Evolutionary conservation across 2,329 filamentous ascomycete species (phyloP).

Genomic region (Rosellinia necatrix): DNA sequence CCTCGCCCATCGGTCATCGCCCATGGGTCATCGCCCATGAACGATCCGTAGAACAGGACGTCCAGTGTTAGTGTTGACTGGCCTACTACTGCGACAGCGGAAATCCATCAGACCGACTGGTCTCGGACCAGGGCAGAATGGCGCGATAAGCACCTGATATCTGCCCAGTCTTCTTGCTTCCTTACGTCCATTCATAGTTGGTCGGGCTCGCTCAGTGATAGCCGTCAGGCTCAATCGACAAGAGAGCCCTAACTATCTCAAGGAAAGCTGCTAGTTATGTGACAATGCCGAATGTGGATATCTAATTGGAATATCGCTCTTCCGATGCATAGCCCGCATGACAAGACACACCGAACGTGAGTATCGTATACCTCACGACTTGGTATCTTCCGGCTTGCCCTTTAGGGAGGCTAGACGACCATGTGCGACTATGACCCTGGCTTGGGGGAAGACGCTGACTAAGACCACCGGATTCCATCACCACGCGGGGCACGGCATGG

Average conservation of each 20-base stretch:
- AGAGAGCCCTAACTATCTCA: too few species aligned
- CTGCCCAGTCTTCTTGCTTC: conserved; percentile 14
- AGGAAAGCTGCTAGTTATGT: too few species aligned
- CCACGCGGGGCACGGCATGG: conserved; percentile 8
- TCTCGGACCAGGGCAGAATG: conserved; percentile 5
- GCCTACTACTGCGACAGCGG: not conserved
- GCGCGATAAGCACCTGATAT: conserved; percentile 24
- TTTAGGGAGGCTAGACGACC: conserved; percentile 12
- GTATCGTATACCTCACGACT: not conserved
- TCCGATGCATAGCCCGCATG: not conserved
- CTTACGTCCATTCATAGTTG: conserved; percentile 1
- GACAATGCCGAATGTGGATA: not conserved
- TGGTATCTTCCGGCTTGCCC: conserved; percentile 18
- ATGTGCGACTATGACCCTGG: conserved; percentile 9
- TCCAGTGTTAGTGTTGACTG: too few species aligned
- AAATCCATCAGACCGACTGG: not conserved
- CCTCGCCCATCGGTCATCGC: too few species aligned
- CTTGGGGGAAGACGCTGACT: conserved; percentile 21
- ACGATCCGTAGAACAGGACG: too few species aligned
- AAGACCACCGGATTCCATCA: conserved; percentile 12
- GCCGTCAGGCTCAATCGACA: conserved; percentile 5
- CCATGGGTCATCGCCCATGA: too few species aligned
- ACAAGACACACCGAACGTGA: not conserved
- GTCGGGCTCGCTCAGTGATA: conserved; percentile 15
- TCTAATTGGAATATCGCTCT: conserved; percentile 4